These are phyloP conservation scores for Fusarium sp. DNA, from an alignment of 2,329 filamentous ascomycete genomes.

Conservation along the genomic window DNA sequence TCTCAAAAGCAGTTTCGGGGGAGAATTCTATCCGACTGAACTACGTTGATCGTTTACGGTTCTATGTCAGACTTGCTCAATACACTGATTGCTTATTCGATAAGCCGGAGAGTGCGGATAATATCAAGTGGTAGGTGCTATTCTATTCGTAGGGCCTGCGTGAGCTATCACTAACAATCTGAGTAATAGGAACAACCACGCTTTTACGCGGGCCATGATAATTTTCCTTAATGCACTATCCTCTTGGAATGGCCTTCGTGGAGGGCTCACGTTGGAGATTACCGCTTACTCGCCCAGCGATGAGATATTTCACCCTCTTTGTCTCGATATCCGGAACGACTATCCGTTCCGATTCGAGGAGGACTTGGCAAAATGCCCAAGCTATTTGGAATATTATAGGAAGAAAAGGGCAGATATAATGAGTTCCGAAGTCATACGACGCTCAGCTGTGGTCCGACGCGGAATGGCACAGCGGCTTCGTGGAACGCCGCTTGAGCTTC, in stretches of 20 bases:
- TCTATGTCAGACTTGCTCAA: constrained; percentile 5
- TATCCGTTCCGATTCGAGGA: constrained; percentile 18
- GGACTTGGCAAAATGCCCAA: constrained; percentile 7
- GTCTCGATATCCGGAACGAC: constrained; percentile 2
- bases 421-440: background rate
- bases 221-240: constrained; percentile 16
- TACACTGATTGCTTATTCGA: background rate
- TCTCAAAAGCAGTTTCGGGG: background rate
- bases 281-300: constrained; percentile 24
- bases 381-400: background rate
- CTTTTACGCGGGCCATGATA: constrained; percentile 18
- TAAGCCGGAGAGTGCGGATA: constrained; percentile 1
- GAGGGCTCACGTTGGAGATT: constrained; percentile 26
- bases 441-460: background rate
- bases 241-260: constrained; percentile 11
- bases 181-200: constrained; percentile 16
- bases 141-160: background rate
- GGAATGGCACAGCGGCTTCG: constrained; percentile 4
- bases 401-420: background rate
- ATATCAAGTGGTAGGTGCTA: background rate
- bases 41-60: constrained; percentile 11
- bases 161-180: background rate
- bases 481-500: constrained; percentile 21
- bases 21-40: constrained; percentile 4
- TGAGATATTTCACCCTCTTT: background rate